Evolutionary conservation across 2,329 filamentous ascomycete genomes (phyloP).

Genomic region (Botrytis deweyae): DNA sequence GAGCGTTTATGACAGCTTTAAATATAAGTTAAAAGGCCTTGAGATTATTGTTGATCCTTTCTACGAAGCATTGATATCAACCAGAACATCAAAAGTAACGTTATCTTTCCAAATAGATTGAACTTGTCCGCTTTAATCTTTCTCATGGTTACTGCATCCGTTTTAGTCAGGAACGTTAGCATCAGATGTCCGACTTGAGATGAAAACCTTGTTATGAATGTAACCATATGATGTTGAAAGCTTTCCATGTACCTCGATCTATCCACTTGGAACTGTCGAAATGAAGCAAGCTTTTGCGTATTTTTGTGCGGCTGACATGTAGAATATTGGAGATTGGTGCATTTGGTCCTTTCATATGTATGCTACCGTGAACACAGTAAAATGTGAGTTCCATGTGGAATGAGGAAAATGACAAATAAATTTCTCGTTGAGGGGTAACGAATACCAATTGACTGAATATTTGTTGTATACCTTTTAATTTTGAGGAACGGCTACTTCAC

Average conservation of each 20-base stretch:
- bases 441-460: not conserved
- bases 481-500: not conserved
- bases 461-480: too few relatives aligned
- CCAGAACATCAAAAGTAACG: not conserved
- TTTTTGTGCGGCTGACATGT: slow-evolving; percentile 4
- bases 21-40: not conserved
- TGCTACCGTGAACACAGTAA: not conserved
- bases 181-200: slow-evolving; percentile 15
- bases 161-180: not conserved
- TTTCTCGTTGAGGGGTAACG: not conserved
- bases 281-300: slow-evolving; percentile 7
- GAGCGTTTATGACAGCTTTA: not conserved
- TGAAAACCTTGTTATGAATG: slow-evolving; percentile 10
- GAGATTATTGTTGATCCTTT: not conserved
- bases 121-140: not conserved
- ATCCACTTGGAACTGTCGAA: slow-evolving; percentile 20
- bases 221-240: not conserved
- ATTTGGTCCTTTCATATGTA: not conserved
- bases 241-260: not conserved
- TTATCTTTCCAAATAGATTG: not conserved
- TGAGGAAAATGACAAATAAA: not conserved
- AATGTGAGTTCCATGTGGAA: not conserved
- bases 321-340: not conserved
- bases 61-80: not conserved
- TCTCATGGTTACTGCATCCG: not conserved